A percentile compares a stretch with the other conserved stretches of the same genome.
Conservation (phyloP, 306 rosid genomes). For the Lupinus albus region DNA sequence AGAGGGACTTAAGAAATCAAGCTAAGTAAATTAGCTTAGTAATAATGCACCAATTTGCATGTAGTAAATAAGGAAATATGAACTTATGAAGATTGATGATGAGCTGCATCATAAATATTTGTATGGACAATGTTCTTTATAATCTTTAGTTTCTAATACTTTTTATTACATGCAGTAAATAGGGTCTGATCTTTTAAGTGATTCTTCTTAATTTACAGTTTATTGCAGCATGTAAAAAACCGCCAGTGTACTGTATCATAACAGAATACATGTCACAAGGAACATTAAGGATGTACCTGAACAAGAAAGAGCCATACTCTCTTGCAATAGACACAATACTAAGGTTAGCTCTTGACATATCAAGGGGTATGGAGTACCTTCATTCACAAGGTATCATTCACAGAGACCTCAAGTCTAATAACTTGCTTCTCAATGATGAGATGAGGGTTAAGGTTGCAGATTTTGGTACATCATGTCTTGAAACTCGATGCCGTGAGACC, state of each 20-base stretch:
- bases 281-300: constrained; percentile 85
- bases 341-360: constrained; percentile 84
- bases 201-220: constrained; percentile 54
- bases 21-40: too few species aligned
- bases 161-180: constrained; percentile 9
- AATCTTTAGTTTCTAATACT: not conserved
- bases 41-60: too few species aligned
- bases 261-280: constrained; percentile 97
- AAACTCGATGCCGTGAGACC: constrained; percentile 69
- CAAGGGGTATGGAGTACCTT: constrained; percentile 89
- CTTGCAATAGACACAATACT: constrained; percentile 77
- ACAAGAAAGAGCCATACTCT: constrained; percentile 92
- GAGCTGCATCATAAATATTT: too few species aligned
- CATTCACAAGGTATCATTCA: constrained; percentile 93
- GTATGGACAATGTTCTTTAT: not conserved
- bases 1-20: too few species aligned
- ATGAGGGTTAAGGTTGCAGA: constrained; percentile 93
- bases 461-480: constrained; percentile 94
- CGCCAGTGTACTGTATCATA: constrained; percentile 86
- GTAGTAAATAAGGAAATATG: too few species aligned
- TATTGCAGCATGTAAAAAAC: constrained; percentile 84
- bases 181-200: constrained; percentile 12
- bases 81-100: too few species aligned
- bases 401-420: constrained; percentile 81
- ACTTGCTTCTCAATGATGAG: constrained; percentile 84